A percentile compares a stretch with the other conserved stretches of the same genome.
Conservation (phyloP, 768 basidiomycete genomes). For the Steccherinum ochraceum region DNA sequence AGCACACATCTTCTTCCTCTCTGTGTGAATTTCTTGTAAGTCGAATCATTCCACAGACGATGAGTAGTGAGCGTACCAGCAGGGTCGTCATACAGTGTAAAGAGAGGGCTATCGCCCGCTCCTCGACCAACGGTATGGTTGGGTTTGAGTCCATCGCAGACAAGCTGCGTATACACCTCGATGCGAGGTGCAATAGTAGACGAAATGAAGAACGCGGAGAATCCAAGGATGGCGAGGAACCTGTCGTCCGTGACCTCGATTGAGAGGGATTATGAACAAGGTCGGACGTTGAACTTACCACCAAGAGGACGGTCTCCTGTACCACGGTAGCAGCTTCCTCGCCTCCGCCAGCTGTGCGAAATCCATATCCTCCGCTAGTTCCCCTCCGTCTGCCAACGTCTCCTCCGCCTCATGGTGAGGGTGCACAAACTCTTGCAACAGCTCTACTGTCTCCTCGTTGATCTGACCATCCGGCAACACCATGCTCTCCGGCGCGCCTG, state of each 20-base stretch:
- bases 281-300: slow-evolving; percentile 47
- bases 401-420: slow-evolving; percentile 31
- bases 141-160: slow-evolving; percentile 61
- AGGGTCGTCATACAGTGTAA: not conserved
- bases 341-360: slow-evolving; percentile 5
- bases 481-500: slow-evolving; percentile 26
- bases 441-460: slow-evolving; percentile 39
- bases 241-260: no score
- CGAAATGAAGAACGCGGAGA: slow-evolving; percentile 48
- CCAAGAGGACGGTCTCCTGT: slow-evolving; percentile 64
- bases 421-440: slow-evolving; percentile 40
- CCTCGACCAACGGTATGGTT: slow-evolving; percentile 29
- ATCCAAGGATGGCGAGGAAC: slow-evolving; percentile 48
- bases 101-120: not conserved
- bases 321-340: slow-evolving; percentile 52
- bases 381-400: slow-evolving; percentile 21
- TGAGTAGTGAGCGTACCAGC: not conserved
- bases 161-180: slow-evolving; percentile 69
- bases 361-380: slow-evolving; percentile 13
- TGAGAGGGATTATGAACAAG: no score
- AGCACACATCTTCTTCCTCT: slow-evolving; percentile 35
- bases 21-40: not conserved
- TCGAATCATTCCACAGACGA: not conserved
- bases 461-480: slow-evolving; percentile 40
- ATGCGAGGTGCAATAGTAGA: slow-evolving; percentile 64